These are phyloP conservation scores for Carex kokanica DNA, from an alignment of 176 grass and related monocot genomes.

Conservation along the genomic window DNA sequence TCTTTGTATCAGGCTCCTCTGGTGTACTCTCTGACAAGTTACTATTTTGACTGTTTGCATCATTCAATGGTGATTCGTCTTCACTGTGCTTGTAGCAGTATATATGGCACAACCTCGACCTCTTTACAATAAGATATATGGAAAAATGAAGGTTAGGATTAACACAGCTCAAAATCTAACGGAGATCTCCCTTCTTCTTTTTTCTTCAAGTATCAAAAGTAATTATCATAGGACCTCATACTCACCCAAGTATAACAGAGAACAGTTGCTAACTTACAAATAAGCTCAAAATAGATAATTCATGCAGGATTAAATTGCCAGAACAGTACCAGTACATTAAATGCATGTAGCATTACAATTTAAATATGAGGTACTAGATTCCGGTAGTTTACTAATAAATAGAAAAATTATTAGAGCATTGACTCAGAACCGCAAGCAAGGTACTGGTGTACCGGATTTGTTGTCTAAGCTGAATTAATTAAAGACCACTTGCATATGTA, in stretches of 20 bases:
- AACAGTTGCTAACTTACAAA: not conserved
- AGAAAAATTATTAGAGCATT: not conserved
- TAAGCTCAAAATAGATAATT: not conserved
- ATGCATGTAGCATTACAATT: not conserved
- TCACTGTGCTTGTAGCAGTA: constrained; percentile 58
- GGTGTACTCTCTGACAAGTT: not conserved
- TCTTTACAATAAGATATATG: constrained; percentile 34
- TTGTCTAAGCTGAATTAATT: not conserved
- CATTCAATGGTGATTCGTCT: constrained; percentile 36
- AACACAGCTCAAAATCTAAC: not conserved
- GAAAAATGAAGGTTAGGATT: not conserved
- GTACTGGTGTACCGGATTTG: not conserved
- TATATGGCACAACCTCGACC: constrained; percentile 31
- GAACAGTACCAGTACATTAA: not conserved
- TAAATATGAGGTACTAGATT: not conserved
- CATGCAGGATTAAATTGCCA: not conserved
- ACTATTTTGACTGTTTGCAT: constrained; percentile 18
- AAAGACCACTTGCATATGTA: not conserved
- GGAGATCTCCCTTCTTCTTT: not conserved
- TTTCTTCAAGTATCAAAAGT: not conserved
- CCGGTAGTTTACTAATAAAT: not conserved
- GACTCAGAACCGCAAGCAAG: not conserved
- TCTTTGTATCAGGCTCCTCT: constrained; percentile 21
- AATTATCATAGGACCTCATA: not conserved
- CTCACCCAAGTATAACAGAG: not conserved